Percentiles rank a stretch among this genome's conserved stretches.
These are phyloP conservation scores for Phytopythium cucurbitacearum DNA, from an alignment of 352 stramenopile genomes.

Conservation along the genomic window DNA sequence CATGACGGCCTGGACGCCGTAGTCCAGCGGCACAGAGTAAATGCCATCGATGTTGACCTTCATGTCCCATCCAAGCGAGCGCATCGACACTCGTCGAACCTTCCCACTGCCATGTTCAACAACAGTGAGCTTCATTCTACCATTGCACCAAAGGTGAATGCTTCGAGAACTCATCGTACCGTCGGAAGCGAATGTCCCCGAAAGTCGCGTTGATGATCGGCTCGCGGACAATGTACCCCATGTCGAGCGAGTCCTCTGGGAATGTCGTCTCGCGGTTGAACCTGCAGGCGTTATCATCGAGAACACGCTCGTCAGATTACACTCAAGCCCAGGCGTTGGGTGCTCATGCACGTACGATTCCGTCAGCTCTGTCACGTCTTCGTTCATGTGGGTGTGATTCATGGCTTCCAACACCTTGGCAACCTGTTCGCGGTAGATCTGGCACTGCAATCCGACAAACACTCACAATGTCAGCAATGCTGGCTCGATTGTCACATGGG, in stretches of 20 bases:
- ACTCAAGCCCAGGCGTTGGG: neutral
- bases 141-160: neutral
- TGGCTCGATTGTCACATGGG: neutral
- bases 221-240: constrained; percentile 84
- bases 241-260: constrained; percentile 74
- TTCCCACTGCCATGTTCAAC: constrained; percentile 41
- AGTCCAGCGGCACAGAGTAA: constrained; percentile 85
- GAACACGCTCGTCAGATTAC: constrained; percentile 2
- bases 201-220: constrained; percentile 90
- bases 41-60: constrained; percentile 86
- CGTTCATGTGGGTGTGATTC: constrained; percentile 86
- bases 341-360: constrained; percentile 44
- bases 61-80: constrained; percentile 88
- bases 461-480: constrained; percentile 1
- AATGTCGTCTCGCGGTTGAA: constrained; percentile 88
- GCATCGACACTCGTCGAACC: constrained; percentile 81
- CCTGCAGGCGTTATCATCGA: constrained; percentile 16
- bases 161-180: constrained; percentile 20
- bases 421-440: constrained; percentile 85
- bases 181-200: constrained; percentile 85
- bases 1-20: constrained; percentile 88
- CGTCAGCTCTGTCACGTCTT: constrained; percentile 84
- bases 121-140: constrained; percentile 2
- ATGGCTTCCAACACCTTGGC: constrained; percentile 78
- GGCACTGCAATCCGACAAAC: constrained; percentile 38